Conservation (phyloP, 2,329 filamentous ascomycete genomes). For the Aureobasidium sp. region DNA sequence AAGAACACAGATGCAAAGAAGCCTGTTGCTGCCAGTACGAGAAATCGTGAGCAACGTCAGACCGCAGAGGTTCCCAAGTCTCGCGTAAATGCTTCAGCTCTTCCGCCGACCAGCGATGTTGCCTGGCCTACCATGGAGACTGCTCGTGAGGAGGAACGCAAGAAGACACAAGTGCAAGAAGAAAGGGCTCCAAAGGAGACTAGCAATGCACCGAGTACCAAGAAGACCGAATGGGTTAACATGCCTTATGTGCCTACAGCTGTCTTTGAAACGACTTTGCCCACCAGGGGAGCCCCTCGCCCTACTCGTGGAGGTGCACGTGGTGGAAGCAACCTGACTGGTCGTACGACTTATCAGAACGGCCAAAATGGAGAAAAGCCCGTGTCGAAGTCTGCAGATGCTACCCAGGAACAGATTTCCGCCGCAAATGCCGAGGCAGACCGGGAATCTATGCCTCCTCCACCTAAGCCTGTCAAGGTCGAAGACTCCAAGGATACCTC, state of each 20-base stretch:
- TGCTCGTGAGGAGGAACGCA: slow-evolving; percentile 66
- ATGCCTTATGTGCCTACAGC: slow-evolving; percentile 78
- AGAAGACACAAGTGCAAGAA: slow-evolving; percentile 59
- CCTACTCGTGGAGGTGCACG: slow-evolving; percentile 46
- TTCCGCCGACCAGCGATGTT: slow-evolving; percentile 64
- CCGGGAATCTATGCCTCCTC: slow-evolving; percentile 22
- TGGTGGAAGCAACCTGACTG: slow-evolving; percentile 42
- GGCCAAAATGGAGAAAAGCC: slow-evolving; percentile 10
- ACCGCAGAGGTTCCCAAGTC: not conserved
- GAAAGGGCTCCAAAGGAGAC: slow-evolving; percentile 58
- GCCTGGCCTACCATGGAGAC: slow-evolving; percentile 89
- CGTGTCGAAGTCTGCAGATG: not conserved
- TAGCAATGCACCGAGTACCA: slow-evolving; percentile 42
- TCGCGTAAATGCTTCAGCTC: slow-evolving; percentile 13
- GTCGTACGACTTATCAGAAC: slow-evolving; percentile 31
- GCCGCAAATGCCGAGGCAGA: slow-evolving; percentile 17
- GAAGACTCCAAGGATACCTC: slow-evolving; percentile 1
- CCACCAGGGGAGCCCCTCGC: slow-evolving; percentile 25
- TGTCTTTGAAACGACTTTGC: slow-evolving; percentile 76
- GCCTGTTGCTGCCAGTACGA: slow-evolving; percentile 10
- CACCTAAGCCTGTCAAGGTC: slow-evolving; percentile 17
- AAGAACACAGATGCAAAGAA: slow-evolving; percentile 17
- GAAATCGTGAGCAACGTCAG: slow-evolving; percentile 7
- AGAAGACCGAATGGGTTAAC: slow-evolving; percentile 78
- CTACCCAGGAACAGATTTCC: not conserved